Conservation (phyloP, 2,329 filamentous ascomycete species). For the Chaetomiaceae sp. region DNA sequence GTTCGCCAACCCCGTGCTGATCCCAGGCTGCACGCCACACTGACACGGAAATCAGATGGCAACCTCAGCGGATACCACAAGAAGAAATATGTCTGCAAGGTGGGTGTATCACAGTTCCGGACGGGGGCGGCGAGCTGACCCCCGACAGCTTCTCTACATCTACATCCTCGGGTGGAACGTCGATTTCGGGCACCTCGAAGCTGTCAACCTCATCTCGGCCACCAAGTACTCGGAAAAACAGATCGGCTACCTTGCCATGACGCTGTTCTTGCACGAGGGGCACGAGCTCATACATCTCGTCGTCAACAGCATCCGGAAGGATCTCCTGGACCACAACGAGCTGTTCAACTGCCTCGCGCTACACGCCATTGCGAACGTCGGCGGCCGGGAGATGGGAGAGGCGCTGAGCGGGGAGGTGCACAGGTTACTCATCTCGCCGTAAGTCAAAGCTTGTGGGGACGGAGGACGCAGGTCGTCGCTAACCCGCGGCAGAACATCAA, state of each 20-base stretch:
- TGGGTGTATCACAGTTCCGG: conserved; percentile 31
- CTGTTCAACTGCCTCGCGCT: conserved; percentile 94
- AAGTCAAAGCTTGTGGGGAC: conserved; percentile 35
- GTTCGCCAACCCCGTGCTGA: conserved; percentile 34
- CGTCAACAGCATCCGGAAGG: conserved; percentile 97
- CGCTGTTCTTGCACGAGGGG: conserved; percentile 92
- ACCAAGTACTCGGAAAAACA: conserved; percentile 99
- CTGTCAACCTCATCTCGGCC: conserved; percentile 94
- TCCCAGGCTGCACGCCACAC: conserved; percentile 25
- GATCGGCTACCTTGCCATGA: conserved; percentile 97
- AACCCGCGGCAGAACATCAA: conserved; percentile 55
- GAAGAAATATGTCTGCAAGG: conserved; percentile 99
- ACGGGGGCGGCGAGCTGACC: conserved; percentile 23
- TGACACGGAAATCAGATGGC: conserved; percentile 61
- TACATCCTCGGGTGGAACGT: conserved; percentile 99
- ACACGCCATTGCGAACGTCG: conserved; percentile 97
- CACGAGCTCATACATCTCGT: conserved; percentile 95
- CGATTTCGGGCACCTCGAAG: conserved; percentile 97
- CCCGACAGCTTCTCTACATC: conserved; percentile 78
- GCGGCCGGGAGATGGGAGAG: conserved; percentile 94
- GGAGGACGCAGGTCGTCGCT: conserved; percentile 3
- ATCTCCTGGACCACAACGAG: conserved; percentile 90
- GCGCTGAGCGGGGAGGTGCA: conserved; percentile 89
- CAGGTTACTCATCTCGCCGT: conserved; percentile 90
- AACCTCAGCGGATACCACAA: conserved; percentile 94